Conservation (phyloP, 192 early-diverging fungal species). For the Diversispora eburnea region DNA sequence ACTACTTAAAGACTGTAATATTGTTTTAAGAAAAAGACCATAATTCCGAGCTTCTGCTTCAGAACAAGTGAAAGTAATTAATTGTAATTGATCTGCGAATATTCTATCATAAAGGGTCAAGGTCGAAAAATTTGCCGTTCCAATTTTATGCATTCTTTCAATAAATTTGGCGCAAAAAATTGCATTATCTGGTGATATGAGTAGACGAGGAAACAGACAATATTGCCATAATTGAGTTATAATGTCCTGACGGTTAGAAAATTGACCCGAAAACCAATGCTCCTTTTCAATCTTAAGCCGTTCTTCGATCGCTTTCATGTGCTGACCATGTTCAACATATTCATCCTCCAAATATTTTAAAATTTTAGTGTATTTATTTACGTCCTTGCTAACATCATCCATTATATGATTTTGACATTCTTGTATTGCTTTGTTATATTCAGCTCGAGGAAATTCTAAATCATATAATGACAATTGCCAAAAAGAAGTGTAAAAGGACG, state of each 20-base stretch:
- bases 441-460: slow-evolving; percentile 58
- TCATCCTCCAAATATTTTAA: slow-evolving; percentile 24
- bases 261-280: slow-evolving; percentile 46
- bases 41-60: slow-evolving; percentile 74
- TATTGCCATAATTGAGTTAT: slow-evolving; percentile 58
- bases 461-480: slow-evolving; percentile 79
- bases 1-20: slow-evolving; percentile 50
- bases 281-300: slow-evolving; percentile 43
- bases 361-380: slow-evolving; percentile 23
- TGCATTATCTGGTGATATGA: slow-evolving; percentile 66
- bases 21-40: slow-evolving; percentile 62
- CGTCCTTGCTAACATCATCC: slow-evolving; percentile 46
- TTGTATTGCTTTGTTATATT: slow-evolving; percentile 44
- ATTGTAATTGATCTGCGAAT: slow-evolving; percentile 24
- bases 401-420: slow-evolving; percentile 30
- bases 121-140: slow-evolving; percentile 66
- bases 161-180: slow-evolving; percentile 73
- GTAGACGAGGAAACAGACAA: slow-evolving; percentile 67
- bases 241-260: slow-evolving; percentile 39
- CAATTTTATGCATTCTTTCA: slow-evolving; percentile 64
- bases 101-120: slow-evolving; percentile 69
- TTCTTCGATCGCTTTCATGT: slow-evolving; percentile 25
- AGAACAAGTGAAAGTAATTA: slow-evolving; percentile 46
- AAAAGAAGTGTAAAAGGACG: slow-evolving; percentile 73
- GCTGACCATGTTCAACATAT: slow-evolving; percentile 31